A percentile compares a stretch with the other conserved stretches of the same genome.
Evolutionary conservation across 305 asterid species (phyloP).

Genomic region (Fraxinus baroniana): DNA sequence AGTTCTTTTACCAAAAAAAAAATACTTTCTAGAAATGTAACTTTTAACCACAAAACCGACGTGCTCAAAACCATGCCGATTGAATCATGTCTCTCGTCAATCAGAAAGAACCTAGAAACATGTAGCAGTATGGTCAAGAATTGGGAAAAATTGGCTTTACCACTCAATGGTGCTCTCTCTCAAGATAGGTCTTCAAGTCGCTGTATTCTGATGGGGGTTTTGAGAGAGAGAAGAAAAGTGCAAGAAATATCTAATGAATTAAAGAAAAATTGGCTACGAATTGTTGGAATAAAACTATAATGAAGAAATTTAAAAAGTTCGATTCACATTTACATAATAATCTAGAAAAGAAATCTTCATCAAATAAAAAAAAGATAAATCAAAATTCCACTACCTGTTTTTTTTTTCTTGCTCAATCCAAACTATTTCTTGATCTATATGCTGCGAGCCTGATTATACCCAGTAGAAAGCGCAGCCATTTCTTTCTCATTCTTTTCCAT

Average conservation of each 20-base stretch:
- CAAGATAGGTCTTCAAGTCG: not conserved
- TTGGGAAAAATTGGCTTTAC: not conserved
- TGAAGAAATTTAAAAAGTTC: not conserved
- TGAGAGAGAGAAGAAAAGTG: not conserved
- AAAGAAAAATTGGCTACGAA: not conserved
- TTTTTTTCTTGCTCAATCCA: not conserved
- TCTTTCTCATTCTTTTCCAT: constrained; percentile 35
- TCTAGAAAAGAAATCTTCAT: not conserved
- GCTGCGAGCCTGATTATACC: not conserved
- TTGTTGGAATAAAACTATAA: not conserved
- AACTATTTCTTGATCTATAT: not conserved
- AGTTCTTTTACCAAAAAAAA: not conserved
- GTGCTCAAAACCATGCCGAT: not conserved
- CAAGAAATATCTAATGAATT: not conserved
- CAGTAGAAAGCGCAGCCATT: constrained; percentile 7
- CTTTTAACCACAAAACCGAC: not conserved
- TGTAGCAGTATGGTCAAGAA: not conserved
- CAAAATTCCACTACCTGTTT: not conserved
- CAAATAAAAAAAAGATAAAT: not conserved
- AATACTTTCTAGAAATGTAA: not conserved
- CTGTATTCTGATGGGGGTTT: not conserved
- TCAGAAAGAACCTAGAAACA: not conserved
- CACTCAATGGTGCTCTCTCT: not conserved
- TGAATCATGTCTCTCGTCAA: not conserved
- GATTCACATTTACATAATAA: not conserved